Percentiles rank a stretch among this genome's conserved stretches.
Evolutionary conservation across 2,329 filamentous ascomycete genomes (phyloP).

Genomic region (Claviceps cyperi): DNA sequence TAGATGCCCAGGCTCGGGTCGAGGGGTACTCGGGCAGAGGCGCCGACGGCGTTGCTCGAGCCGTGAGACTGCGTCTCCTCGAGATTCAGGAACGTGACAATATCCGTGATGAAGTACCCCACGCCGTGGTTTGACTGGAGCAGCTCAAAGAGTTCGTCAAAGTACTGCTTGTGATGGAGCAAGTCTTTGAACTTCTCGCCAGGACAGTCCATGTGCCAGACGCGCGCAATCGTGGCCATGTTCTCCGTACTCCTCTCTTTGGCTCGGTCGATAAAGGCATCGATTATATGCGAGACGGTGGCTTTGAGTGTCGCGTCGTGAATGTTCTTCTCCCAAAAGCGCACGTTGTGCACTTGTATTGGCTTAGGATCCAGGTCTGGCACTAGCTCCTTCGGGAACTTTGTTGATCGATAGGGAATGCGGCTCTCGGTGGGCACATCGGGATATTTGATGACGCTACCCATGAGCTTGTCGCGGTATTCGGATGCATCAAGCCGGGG

Average conservation of each 20-base stretch:
- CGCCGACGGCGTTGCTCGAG: conserved; percentile 6
- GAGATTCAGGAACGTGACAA: conserved; percentile 15
- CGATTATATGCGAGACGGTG: conserved; percentile 14
- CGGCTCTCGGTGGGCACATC: conserved; percentile 14
- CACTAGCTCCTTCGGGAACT: conserved; percentile 12
- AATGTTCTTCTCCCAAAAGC: conserved; percentile 15
- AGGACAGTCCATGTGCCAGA: conserved; percentile 18
- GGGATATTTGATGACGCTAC: conserved; percentile 16
- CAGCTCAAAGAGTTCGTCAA: conserved; percentile 15
- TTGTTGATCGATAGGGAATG: conserved; percentile 11
- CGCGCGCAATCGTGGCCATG: conserved; percentile 13
- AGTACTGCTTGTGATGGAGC: conserved; percentile 13
- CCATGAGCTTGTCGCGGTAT: conserved; percentile 17
- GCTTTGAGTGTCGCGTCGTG: conserved; percentile 12
- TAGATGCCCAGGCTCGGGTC: conserved; percentile 10
- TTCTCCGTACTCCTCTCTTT: conserved; percentile 9
- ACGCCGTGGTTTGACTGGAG: conserved; percentile 11
- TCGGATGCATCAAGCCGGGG: conserved; percentile 14
- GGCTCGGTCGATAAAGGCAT: conserved; percentile 13
- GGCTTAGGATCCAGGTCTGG: conserved; percentile 14
- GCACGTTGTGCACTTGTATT: conserved; percentile 14
- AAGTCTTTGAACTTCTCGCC: conserved; percentile 17
- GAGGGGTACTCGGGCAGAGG: conserved; percentile 8
- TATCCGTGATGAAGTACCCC: conserved; percentile 16
- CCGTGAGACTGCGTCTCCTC: conserved; percentile 9